Conservation (phyloP, 768 basidiomycete genomes). For the Tephrocybe sp. region DNA sequence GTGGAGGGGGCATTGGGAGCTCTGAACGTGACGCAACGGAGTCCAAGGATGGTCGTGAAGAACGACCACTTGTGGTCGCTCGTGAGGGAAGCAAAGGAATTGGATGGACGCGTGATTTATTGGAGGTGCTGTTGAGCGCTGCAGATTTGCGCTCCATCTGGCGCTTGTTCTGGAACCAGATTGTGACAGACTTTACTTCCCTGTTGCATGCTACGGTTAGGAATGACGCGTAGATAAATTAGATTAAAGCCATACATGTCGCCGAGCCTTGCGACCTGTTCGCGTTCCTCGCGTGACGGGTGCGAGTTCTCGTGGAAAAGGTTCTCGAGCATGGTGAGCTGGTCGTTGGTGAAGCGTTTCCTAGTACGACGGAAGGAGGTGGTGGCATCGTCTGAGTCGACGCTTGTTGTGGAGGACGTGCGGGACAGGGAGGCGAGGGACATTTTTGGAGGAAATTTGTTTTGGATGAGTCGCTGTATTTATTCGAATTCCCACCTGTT, state of each 20-base stretch:
- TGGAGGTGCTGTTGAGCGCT: conserved; percentile 35
- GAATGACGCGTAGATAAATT: conserved; percentile 6
- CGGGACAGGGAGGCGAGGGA: conserved; percentile 29
- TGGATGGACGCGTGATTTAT: conserved; percentile 21
- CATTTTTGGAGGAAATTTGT: conserved; percentile 14
- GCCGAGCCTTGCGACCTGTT: conserved; percentile 55
- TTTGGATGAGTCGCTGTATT: conserved; percentile 14
- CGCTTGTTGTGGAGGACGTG: conserved; percentile 54
- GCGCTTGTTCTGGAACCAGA: conserved; percentile 84
- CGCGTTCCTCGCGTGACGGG: conserved; percentile 73
- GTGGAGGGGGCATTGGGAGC: conserved; percentile 37
- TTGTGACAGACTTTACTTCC: conserved; percentile 70
- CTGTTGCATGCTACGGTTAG: conserved; percentile 27
- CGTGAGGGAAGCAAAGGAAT: conserved; percentile 22
- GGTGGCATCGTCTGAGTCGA: conserved; percentile 46
- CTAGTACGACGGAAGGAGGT: conserved; percentile 55
- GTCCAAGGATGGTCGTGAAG: conserved; percentile 52
- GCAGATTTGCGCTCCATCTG: conserved; percentile 63
- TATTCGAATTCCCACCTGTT: conserved; percentile 19
- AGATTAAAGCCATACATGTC: conserved; percentile 52
- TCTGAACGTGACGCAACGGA: conserved; percentile 56
- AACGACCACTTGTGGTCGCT: conserved; percentile 25
- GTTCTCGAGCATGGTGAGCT: conserved; percentile 71
- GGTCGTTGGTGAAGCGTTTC: conserved; percentile 64
- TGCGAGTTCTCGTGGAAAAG: conserved; percentile 72